Conservation (phyloP, 78 protist genomes). For the slime mould (Dictyostelium discoideum) region DNA sequence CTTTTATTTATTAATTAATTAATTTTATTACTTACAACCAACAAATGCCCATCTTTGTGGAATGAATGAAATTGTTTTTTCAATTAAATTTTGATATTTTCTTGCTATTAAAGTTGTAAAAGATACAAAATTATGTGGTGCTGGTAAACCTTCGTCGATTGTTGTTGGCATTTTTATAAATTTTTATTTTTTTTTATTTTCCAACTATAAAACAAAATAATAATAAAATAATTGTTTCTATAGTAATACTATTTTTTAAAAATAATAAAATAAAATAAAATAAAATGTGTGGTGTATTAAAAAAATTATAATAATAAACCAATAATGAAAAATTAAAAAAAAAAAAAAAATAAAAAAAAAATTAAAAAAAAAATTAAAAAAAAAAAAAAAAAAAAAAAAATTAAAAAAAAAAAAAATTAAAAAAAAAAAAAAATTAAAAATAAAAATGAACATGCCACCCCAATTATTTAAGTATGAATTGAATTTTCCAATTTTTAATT, state of each 20-base stretch:
- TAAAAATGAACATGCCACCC: too few relatives aligned
- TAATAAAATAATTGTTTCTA: not conserved
- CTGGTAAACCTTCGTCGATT: constrained; percentile 65
- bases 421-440: not conserved
- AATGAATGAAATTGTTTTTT: constrained; percentile 44
- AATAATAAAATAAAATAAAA: not conserved
- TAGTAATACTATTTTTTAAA: not conserved
- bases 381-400: not conserved
- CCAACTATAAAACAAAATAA: not conserved
- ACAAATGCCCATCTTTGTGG: constrained; percentile 68
- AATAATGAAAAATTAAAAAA: not conserved
- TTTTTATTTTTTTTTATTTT: not conserved
- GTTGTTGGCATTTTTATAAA: constrained; percentile 35
- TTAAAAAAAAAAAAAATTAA: not conserved
- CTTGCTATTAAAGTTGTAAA: constrained; percentile 17
- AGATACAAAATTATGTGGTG: constrained; percentile 52
- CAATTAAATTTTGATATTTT: constrained; percentile 56
- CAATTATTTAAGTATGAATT: too few relatives aligned
- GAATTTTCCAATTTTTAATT: too few relatives aligned
- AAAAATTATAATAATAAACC: not conserved
- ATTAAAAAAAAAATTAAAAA: not conserved
- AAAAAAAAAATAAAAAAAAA: not conserved
- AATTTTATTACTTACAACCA: constrained; percentile 18
- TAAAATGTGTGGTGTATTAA: not conserved
- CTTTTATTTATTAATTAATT: not conserved